Evolutionary conservation across 176 grass and related monocot genomes (phyloP), one percentile per base, ranked within the genome.

Genomic region (Phoenix dactylifera): DNA sequence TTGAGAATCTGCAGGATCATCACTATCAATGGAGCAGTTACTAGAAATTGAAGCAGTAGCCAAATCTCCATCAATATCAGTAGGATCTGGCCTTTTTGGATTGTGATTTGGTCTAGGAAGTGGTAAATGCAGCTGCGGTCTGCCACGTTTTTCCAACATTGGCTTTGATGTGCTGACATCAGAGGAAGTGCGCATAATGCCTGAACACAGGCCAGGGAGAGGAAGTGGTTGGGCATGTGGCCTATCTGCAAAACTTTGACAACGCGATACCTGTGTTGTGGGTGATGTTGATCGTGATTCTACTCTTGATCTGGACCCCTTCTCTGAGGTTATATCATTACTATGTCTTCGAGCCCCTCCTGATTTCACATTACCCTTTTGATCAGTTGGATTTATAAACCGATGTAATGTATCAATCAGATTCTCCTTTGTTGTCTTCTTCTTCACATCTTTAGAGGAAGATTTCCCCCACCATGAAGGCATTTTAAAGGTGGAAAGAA

Each of bases 281-380:
- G 93, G 93, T 26, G 93, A 97, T 70, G 93, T 91, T 62, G 87
- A 49, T 14, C 87, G 80, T 73, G 93, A 97, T 51, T 88, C 84
- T 66, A 84, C 80, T 20, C 84, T 88, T 49, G 93, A 97, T 77
- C 60, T 82, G 69, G 75, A 91, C 9, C 82, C 84, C 69, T 91
- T 97, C 18, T 86, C 93, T 62, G 59, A 76, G 50, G 66, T 53
- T 72, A 75, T 60, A 59, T 80, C 72, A 67, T 60, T 85, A 22
- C 75, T 59, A 72, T 23, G 73, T 71, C 66, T 83, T 55, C 71
- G 57, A 75, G 66, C 80, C 60, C 68, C 77, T 59, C 84, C 83
- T 60, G 93, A 84, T 64, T 90, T 86, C 19, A 52, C 63, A 69
- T 44, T 71, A 74, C 75, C 81, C 28, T 97, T 97, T 77, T 91